These are phyloP conservation scores for Rubus parviflorus DNA, from an alignment of 306 rosid species.

Conservation along the genomic window DNA sequence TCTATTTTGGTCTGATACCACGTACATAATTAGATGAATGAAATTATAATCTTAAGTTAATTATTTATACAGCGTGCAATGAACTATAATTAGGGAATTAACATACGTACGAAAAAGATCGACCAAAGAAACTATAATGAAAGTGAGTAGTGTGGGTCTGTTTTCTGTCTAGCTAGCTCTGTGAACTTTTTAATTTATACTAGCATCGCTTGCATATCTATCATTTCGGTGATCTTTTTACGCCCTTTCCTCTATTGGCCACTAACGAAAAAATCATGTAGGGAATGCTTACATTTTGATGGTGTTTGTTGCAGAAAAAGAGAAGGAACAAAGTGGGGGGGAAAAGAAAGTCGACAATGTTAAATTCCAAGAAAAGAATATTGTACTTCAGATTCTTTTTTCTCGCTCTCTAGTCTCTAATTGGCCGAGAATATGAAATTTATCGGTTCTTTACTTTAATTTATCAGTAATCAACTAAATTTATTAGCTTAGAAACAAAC, in stretches of 20 bases:
- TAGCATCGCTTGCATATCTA: background rate
- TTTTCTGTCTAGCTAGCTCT: background rate
- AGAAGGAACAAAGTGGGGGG: background rate
- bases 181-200: background rate
- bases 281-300: background rate
- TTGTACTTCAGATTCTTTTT: background rate
- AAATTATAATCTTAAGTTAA: background rate
- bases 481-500: too few species aligned
- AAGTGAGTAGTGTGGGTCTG: background rate
- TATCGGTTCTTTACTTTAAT: too few species aligned
- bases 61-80: background rate
- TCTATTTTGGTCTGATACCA: too few species aligned
- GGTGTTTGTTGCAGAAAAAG: background rate
- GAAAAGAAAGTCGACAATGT: constrained; percentile 2
- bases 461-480: too few species aligned
- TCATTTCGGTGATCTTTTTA: background rate
- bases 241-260: constrained; percentile 7
- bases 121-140: background rate
- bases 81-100: constrained; percentile 14
- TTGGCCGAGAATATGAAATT: too few species aligned
- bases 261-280: constrained; percentile 16
- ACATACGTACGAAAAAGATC: background rate
- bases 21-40: background rate
- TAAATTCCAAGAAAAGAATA: background rate
- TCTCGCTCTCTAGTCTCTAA: too few species aligned